Base-by-base conservation (phyloP, 1,139 yeast genomes). In the Hansenula anomala region DNA sequence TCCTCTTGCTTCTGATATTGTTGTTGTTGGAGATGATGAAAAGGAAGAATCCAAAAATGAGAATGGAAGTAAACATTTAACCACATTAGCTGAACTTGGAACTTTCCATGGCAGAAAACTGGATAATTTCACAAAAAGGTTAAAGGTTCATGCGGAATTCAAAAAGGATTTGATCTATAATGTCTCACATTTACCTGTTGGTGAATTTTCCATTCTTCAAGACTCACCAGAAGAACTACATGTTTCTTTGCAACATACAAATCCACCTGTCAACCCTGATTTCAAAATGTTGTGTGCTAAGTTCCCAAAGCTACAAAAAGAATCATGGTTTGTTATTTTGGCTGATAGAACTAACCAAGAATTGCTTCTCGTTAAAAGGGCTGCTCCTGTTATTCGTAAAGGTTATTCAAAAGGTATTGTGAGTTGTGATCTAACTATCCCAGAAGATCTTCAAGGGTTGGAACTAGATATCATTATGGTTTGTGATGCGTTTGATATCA, bases 241-340 rank as follows among this genome's bases (percentile, higher is more conserved):
- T 2, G 67, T 87, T 19, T 64, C 59, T 17, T 64, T 86, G 35
- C 56, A 55, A 9, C 94, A 83, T 58, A 64, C 65, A 27, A 79
- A 78, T 44, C 59, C 55, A 18, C 79, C 85, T 12, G 62, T 71
- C 41, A 78, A 72, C 47, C 61, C 65, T 6, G 86, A 79, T 40
- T 85, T 76, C 63, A 76, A 75, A 45, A 77, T 87, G 44, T 78
- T 81, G 54, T 71, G 92, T 45, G 94, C 95, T 4, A 78, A 75
- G 49, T 92, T 86, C 64, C 96, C 96, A 34, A 90, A 92, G 59
- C 70, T 82, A 2, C 99, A 94, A 61, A 82, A 90, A 52, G 98
- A 92, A 58, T 79, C 95, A 0, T 94, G 98, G 98, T 87, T 92
- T 59, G 73, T 83, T 10, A 74, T 90, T 36, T 61, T 82, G 9